A percentile compares a stretch with the other conserved stretches of the same genome.
Evolutionary conservation across 371 early-diverging fungal genomes (phyloP).

Genomic region (Syncephalastrum racemosum): DNA sequence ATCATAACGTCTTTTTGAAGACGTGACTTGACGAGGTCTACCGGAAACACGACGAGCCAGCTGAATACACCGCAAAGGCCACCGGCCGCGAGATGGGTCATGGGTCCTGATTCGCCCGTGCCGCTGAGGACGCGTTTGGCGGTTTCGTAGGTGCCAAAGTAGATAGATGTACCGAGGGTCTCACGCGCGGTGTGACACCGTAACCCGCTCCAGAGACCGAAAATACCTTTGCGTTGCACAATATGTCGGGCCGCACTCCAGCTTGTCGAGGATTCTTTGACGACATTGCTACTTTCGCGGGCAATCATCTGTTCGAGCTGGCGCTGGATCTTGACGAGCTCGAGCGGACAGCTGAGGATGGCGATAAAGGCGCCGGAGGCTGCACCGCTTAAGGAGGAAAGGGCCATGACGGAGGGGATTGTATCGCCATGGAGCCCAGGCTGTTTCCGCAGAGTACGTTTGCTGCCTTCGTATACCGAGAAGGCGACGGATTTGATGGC

Average conservation of each 20-base stretch:
- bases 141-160: slow-evolving; percentile 77
- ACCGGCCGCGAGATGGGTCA: slow-evolving; percentile 73
- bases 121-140: slow-evolving; percentile 59
- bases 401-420: slow-evolving; percentile 36
- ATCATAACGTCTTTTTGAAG: slow-evolving; percentile 72
- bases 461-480: slow-evolving; percentile 68
- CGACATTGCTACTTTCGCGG: background rate
- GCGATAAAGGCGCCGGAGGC: slow-evolving; percentile 70
- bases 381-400: slow-evolving; percentile 62
- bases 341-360: slow-evolving; percentile 70
- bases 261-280: slow-evolving; percentile 27
- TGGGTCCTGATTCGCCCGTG: slow-evolving; percentile 45
- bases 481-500: slow-evolving; percentile 75
- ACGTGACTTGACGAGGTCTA: slow-evolving; percentile 74
- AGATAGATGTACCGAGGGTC: slow-evolving; percentile 72
- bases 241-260: slow-evolving; percentile 58
- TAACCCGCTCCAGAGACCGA: slow-evolving; percentile 54
- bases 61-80: slow-evolving; percentile 76
- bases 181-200: slow-evolving; percentile 53
- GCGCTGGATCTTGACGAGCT: slow-evolving; percentile 78
- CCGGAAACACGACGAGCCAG: slow-evolving; percentile 80
- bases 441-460: slow-evolving; percentile 25
- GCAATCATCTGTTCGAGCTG: slow-evolving; percentile 66
- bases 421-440: slow-evolving; percentile 36
- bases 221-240: slow-evolving; percentile 46